Percentiles rank a stretch among this genome's conserved stretches.
Evolutionary conservation across 306 rosid species (phyloP).

Genomic region (Cicer pinnatifidum): DNA sequence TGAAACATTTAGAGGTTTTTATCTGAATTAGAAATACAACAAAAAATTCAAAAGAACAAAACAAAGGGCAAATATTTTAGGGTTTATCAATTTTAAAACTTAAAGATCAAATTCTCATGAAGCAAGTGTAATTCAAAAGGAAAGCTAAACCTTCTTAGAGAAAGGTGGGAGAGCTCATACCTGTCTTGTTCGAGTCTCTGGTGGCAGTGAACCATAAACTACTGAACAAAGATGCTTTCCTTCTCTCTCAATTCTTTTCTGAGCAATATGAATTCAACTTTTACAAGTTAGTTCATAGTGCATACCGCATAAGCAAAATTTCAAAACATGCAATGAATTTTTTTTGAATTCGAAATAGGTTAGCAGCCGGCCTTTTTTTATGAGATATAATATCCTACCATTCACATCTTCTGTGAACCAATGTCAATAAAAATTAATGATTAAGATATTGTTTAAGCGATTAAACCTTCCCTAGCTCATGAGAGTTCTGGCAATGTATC

Average conservation of each 20-base stretch:
- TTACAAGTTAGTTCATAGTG: constrained; percentile 39
- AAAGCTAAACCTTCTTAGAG: constrained; percentile 32
- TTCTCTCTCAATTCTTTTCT: constrained; percentile 70
- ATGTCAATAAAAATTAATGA: constrained; percentile 13
- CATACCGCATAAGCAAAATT: neutral
- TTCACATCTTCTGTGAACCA: constrained; percentile 32
- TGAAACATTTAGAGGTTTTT: constrained; percentile 23
- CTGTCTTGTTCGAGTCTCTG: constrained; percentile 97
- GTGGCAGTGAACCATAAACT: constrained; percentile 97
- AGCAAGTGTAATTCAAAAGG: constrained; percentile 34
- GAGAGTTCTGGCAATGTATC: constrained; percentile 12
- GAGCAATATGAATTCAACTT: constrained; percentile 45
- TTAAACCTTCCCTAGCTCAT: constrained; percentile 14
- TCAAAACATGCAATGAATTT: constrained; percentile 19
- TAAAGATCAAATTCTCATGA: constrained; percentile 33
- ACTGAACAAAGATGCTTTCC: constrained; percentile 90
- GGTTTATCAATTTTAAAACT: neutral
- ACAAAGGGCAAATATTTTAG: constrained; percentile 17
- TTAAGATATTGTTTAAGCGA: constrained; percentile 26
- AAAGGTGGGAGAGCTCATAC: constrained; percentile 57
- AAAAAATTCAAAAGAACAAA: constrained; percentile 29
- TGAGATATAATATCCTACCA: constrained; percentile 21
- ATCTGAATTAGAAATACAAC: constrained; percentile 17
- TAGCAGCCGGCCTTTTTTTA: constrained; percentile 23
- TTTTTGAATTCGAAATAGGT: constrained; percentile 31